These are phyloP conservation scores for Kwoniella botswanensis DNA, from an alignment of 768 basidiomycete species.

Conservation along the genomic window DNA sequence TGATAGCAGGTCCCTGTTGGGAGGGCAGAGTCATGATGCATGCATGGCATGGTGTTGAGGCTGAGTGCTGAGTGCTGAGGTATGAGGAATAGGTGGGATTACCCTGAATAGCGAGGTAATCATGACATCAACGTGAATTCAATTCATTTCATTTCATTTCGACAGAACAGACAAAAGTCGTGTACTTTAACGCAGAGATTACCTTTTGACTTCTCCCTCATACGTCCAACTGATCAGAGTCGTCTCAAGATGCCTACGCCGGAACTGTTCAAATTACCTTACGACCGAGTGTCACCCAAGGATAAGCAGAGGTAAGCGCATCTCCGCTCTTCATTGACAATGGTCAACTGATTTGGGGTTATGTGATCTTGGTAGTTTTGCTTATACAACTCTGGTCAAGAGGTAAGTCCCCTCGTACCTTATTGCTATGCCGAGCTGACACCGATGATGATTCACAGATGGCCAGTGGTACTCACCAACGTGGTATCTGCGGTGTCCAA, in stretches of 20 bases:
- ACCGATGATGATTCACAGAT: constrained; percentile 61
- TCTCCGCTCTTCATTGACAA: not conserved
- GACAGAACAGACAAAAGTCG: too few relatives aligned
- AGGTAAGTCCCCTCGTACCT: constrained; percentile 11
- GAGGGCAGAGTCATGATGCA: not conserved
- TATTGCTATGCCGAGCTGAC: not conserved
- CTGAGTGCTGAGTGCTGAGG: too few relatives aligned
- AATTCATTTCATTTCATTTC: too few relatives aligned
- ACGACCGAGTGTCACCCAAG: constrained; percentile 51
- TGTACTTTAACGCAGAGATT: too few relatives aligned
- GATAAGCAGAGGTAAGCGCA: constrained; percentile 53
- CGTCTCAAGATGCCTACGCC: constrained; percentile 5
- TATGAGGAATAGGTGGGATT: not conserved
- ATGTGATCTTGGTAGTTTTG: constrained; percentile 15
- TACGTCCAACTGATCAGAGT: not conserved
- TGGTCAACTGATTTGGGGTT: not conserved
- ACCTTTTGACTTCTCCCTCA: too few relatives aligned
- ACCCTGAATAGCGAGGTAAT: not conserved
- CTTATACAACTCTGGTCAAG: constrained; percentile 50
- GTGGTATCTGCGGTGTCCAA: constrained; percentile 78
- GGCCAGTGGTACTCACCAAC: constrained; percentile 74
- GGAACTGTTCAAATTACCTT: constrained; percentile 43
- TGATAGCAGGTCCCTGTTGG: too few relatives aligned
- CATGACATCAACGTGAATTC: not conserved
- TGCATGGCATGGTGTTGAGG: not conserved